Conservation (phyloP, 2,329 filamentous ascomycete genomes). For the Diatrype stigma region DNA sequence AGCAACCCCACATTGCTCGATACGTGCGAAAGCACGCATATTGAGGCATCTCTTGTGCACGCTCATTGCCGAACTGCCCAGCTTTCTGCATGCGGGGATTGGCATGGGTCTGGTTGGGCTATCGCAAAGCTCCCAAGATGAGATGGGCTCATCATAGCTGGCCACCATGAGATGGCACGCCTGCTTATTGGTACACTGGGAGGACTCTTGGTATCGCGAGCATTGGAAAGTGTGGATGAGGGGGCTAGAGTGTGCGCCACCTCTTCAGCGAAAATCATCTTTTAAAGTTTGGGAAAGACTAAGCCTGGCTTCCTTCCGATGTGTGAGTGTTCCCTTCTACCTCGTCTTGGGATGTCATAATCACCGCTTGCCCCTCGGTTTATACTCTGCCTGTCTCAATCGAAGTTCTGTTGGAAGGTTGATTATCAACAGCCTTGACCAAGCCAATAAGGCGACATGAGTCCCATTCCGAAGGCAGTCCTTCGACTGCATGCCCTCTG, state of each 20-base stretch:
- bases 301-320: not conserved
- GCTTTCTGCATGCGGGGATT: not conserved
- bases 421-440: not conserved
- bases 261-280: not conserved
- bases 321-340: not conserved
- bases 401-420: too few relatives aligned
- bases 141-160: not conserved
- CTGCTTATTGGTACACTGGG: not conserved
- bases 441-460: not conserved
- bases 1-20: not conserved
- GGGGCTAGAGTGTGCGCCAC: not conserved
- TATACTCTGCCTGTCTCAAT: not conserved
- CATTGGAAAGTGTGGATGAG: not conserved
- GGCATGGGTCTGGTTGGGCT: not conserved
- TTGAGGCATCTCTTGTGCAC: not conserved
- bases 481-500: conserved; percentile 43
- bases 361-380: not conserved
- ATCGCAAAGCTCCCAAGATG: not conserved
- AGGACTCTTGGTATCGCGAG: not conserved
- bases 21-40: not conserved
- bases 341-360: not conserved
- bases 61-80: not conserved
- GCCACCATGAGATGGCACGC: not conserved
- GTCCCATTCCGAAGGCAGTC: conserved; percentile 26
- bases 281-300: not conserved